Evolutionary conservation across 1,284 basidiomycete species (phyloP).

Genomic region (Agroathelia rolfsii): DNA sequence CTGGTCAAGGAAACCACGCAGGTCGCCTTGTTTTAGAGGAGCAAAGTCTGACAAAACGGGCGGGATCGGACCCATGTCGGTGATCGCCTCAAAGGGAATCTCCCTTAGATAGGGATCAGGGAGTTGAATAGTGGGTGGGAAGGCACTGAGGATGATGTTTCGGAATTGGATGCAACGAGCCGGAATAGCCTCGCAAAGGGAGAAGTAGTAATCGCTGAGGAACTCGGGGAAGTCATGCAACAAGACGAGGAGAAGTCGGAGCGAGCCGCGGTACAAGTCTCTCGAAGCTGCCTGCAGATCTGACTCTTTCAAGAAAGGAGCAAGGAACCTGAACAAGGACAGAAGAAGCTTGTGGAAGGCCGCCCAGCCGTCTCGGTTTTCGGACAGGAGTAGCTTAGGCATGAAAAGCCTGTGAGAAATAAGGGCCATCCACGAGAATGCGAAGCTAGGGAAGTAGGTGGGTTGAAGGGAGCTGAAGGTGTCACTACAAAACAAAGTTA

Average conservation of each 20-base stretch:
- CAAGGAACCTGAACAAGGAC: constrained; percentile 89
- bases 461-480: constrained; percentile 95
- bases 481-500: constrained; percentile 46
- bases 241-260: constrained; percentile 87
- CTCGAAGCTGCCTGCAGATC: constrained; percentile 79
- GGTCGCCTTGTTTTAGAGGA: constrained; percentile 69
- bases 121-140: constrained; percentile 79
- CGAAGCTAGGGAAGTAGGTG: constrained; percentile 94
- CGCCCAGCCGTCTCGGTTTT: constrained; percentile 89
- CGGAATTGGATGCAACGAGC: constrained; percentile 91
- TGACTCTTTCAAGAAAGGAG: constrained; percentile 80
- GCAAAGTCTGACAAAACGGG: constrained; percentile 87
- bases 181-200: constrained; percentile 89
- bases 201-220: constrained; percentile 94
- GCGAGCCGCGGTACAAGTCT: constrained; percentile 87
- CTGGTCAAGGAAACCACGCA: constrained; percentile 73
- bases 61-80: constrained; percentile 87
- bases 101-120: constrained; percentile 83
- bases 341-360: constrained; percentile 92
- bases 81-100: constrained; percentile 60
- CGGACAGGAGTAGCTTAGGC: constrained; percentile 84
- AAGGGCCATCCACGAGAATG: constrained; percentile 96
- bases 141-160: constrained; percentile 94
- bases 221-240: constrained; percentile 99
- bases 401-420: constrained; percentile 96